phyloP scores from a whole-genome alignment of 805 yeast genomes.

The Zygosaccharomyces siamensis region DNA sequence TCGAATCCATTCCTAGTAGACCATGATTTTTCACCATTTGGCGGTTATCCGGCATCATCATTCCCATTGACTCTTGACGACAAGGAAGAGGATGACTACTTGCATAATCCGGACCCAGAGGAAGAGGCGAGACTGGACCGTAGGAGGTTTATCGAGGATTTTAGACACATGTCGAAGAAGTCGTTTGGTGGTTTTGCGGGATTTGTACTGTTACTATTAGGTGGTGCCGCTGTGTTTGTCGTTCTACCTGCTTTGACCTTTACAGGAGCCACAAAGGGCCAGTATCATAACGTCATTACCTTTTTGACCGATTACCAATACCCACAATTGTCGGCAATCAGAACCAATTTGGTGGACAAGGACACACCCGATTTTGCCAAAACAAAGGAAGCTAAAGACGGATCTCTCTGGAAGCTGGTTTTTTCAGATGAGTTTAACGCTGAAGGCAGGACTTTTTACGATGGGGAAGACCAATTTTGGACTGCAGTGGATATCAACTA shows the following conservation, averaged over 20 bases:
- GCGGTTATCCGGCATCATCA: slow-evolving; percentile 91
- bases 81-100: slow-evolving; percentile 89
- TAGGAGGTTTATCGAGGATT: slow-evolving; percentile 57
- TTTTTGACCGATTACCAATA: slow-evolving; percentile 45
- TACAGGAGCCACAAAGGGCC: slow-evolving; percentile 52
- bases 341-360: slow-evolving; percentile 53
- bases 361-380: slow-evolving; percentile 52
- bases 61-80: slow-evolving; percentile 91
- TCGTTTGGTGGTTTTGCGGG: slow-evolving; percentile 62
- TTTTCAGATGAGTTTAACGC: slow-evolving; percentile 89
- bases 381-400: slow-evolving; percentile 52
- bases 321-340: slow-evolving; percentile 48
- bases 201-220: slow-evolving; percentile 51
- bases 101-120: slow-evolving; percentile 95
- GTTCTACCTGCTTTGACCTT: slow-evolving; percentile 80
- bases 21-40: slow-evolving; percentile 83
- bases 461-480: slow-evolving; percentile 90
- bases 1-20: slow-evolving; percentile 45
- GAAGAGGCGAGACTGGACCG: slow-evolving; percentile 83
- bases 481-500: slow-evolving; percentile 78
- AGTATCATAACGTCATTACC: slow-evolving; percentile 29
- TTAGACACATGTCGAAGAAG: slow-evolving; percentile 60
- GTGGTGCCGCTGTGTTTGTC: slow-evolving; percentile 64
- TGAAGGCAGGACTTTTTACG: slow-evolving; percentile 86
- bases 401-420: slow-evolving; percentile 67